Base-by-base conservation (phyloP, 371 early-diverging fungal genomes). In the Fennellomyces sp. region DNA sequence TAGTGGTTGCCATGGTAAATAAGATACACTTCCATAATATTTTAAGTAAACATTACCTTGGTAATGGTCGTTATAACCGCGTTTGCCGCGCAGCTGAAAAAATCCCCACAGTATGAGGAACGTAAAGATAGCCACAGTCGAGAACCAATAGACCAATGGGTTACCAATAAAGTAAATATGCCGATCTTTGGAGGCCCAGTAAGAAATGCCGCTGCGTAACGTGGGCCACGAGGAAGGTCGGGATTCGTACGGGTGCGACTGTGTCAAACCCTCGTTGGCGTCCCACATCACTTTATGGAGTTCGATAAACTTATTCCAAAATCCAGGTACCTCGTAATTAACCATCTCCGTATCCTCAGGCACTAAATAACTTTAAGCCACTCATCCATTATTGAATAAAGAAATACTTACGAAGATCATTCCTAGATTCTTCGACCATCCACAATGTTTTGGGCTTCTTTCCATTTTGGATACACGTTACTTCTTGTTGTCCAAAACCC, bases 91-190 rank as follows among this genome's bases (percentile, higher is more conserved):
- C 60, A 90, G 13, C 60, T 86, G 76, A 68, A 95, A 61, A 64
- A 87, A 67, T 56, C 52, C 75, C 66, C 81, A 89, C 45, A 92
- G 61, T 2, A 81, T 76, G 1, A 78, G 67, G 63, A 84, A 96
- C 39, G 85, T 58, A 3, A 83, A 68, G 1, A 91, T 70, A n/a
- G 88, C 82, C 2, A 84, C 73, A 36, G 91, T 84, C 7, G 91
- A 77, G 13, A 84, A 41, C 90, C 96, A 97, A 89, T 96, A 99
- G 6, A 92, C 72, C 35, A 95, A 42, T 11, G 99, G 98, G 70
- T 99, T 99, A n/a, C 99, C 99, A 25, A 99, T 67, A 54, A 99
- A 82, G 64, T 98, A 97, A 64, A 99, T 88, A 55, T 92, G 91
- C 15, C 69, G 61, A 21, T 75, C 67, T 8, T 78, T 75, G 28